Base-by-base conservation (phyloP, 345 rosid species). In the Moricandia moricandioides region DNA sequence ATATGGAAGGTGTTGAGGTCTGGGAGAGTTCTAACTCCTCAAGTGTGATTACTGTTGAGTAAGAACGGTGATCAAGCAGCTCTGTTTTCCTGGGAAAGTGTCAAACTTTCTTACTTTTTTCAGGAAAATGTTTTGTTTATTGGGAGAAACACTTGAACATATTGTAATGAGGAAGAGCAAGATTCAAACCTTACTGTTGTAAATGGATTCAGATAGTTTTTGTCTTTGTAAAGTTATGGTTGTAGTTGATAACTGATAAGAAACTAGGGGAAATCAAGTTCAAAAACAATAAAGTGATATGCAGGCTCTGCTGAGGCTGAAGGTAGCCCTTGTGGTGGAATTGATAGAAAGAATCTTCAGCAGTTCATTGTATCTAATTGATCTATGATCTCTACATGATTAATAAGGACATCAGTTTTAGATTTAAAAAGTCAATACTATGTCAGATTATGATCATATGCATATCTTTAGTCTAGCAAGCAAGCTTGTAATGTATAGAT, bases 1-100 rank as follows among this genome's bases (percentile, higher is more conserved):
- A 72, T 35, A 83, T 82, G 35, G 97, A 92, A 71, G 99, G 99
- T n/a, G 70, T 91, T 54, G 96, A 94, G 79, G 95, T 94, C 8
- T 94, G 98, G 98, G 93, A 90, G 84, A 91, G 85, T 67, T 86
- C 83, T 24, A 57, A 40, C 68, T 74, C 64, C 58, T 85, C 91
- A 0, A 81, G 64, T 2, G 62, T 73, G 0, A 40, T 73, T 62
- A 59, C 88, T 2, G 40, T 87, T 30, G 43, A 47, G 37, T 76
- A 43, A 55, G 52, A 45, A 45, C 17, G n/a, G 52, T 45, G 17
- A 45, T 45, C 17, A 45, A 45, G 52, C 7, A 17, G 52, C 52
- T 52, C 5, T 14, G 62, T 13, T 24, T 11, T 9, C 45, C 45
- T 4, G 45, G 47, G n/a, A 40, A 40, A 40, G 56, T 51, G 8